Percentiles rank a stretch among this genome's conserved stretches.
These are phyloP conservation scores for Penicillium paradoxum DNA, from an alignment of 495 filamentous ascomycete genomes.

Conservation along the genomic window DNA sequence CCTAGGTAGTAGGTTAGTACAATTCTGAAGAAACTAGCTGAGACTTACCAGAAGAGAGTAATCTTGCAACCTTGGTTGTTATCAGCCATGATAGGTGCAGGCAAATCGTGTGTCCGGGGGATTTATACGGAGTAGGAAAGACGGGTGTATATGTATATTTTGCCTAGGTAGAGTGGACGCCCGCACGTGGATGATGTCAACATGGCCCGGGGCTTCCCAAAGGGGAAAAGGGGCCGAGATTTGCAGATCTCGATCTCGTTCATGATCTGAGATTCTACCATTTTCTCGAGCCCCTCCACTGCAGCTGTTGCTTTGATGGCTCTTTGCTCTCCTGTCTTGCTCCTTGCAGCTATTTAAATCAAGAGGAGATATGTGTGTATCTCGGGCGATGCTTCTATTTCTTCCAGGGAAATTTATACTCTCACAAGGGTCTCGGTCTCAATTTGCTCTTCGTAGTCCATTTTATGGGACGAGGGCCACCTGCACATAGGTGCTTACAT, in stretches of 20 bases:
- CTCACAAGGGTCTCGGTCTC: too few species aligned
- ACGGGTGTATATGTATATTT: not conserved
- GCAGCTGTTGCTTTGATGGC: too few species aligned
- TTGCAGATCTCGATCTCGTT: constrained; percentile 9
- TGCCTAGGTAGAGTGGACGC: not conserved
- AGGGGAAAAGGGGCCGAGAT: constrained; percentile 17
- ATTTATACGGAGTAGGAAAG: not conserved
- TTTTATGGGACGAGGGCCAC: too few species aligned
- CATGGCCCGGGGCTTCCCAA: constrained; percentile 19
- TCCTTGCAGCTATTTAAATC: too few species aligned
- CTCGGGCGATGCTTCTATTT: too few species aligned
- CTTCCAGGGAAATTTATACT: too few species aligned
- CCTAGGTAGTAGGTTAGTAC: constrained; percentile 17
- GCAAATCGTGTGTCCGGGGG: not conserved
- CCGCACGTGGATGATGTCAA: constrained; percentile 18
- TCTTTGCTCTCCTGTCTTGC: too few species aligned
- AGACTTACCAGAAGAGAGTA: constrained; percentile 67
- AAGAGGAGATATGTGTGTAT: too few species aligned
- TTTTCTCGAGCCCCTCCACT: too few species aligned
- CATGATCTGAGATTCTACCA: too few species aligned
- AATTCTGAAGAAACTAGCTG: not conserved
- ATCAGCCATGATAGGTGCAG: constrained; percentile 24
- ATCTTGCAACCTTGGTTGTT: constrained; percentile 53
- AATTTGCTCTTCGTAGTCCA: too few species aligned
- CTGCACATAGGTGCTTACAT: too few species aligned